Evolutionary conservation across 2,329 filamentous ascomycete genomes (phyloP).

Genomic region (Elsinoe australis): DNA sequence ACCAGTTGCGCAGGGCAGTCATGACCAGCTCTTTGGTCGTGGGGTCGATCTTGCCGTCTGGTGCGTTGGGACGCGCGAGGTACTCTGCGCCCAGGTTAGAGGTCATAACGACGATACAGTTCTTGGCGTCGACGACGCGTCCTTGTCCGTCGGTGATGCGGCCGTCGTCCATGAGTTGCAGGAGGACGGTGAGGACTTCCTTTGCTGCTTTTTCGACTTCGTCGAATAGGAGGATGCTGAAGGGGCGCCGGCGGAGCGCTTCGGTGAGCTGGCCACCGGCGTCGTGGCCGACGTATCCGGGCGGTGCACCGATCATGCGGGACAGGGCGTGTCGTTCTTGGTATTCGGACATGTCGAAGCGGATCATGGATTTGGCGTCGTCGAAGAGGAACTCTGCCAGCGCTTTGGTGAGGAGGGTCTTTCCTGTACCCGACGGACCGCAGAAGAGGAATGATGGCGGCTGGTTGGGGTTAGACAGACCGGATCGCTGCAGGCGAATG

Average conservation of each 20-base stretch:
- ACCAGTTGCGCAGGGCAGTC: constrained; percentile 85
- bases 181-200: constrained; percentile 88
- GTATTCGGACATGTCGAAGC: constrained; percentile 99
- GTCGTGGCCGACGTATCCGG: constrained; percentile 94
- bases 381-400: constrained; percentile 97
- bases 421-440: constrained; percentile 95
- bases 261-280: constrained; percentile 93
- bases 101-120: constrained; percentile 99
- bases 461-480: constrained; percentile 90
- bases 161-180: constrained; percentile 99
- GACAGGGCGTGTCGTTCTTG: constrained; percentile 93
- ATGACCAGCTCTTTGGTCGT: constrained; percentile 84
- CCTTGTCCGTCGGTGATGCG: constrained; percentile 98
- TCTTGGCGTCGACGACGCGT: constrained; percentile 85
- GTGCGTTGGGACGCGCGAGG: constrained; percentile 68
- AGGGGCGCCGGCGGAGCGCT: constrained; percentile 83
- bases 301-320: constrained; percentile 95
- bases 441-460: constrained; percentile 98
- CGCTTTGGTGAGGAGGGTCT: constrained; percentile 93
- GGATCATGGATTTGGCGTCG: constrained; percentile 93
- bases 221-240: constrained; percentile 96
- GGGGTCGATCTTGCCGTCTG: constrained; percentile 77
- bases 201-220: constrained; percentile 99
- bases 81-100: constrained; percentile 94
- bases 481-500: constrained; percentile 89